Conservation (phyloP, 345 rosid genomes). For the Salix caprea region DNA sequence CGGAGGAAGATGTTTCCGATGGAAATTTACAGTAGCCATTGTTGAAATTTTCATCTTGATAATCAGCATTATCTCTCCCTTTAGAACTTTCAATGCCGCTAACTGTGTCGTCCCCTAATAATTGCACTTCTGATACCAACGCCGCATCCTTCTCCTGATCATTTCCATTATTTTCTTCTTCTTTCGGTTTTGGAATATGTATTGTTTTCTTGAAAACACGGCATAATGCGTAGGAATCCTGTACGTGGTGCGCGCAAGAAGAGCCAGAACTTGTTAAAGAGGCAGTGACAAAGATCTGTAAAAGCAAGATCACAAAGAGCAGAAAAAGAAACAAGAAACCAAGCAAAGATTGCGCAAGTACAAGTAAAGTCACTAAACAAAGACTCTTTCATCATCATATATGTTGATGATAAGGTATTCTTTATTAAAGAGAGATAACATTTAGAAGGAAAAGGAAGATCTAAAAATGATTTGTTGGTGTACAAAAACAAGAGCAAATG, state of each 20-base stretch:
- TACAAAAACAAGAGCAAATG: not conserved
- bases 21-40: conserved; percentile 24
- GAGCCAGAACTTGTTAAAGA: not conserved
- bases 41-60: conserved; percentile 27
- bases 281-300: conserved; percentile 3
- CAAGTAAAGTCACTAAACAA: conserved; percentile 30
- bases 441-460: conserved; percentile 6
- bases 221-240: conserved; percentile 76
- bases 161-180: conserved; percentile 2
- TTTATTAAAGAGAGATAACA: conserved; percentile 21
- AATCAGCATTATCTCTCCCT: conserved; percentile 15
- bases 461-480: not conserved
- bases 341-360: conserved; percentile 1
- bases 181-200: conserved; percentile 42
- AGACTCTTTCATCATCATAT: conserved; percentile 36
- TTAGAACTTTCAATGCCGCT: conserved; percentile 13
- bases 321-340: conserved; percentile 9
- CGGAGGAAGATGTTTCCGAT: conserved; percentile 43
- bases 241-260: not conserved
- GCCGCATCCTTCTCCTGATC: conserved; percentile 10
- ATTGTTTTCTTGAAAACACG: conserved; percentile 65
- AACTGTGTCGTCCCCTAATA: conserved; percentile 5
- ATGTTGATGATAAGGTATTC: conserved; percentile 15
- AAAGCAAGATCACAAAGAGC: conserved; percentile 18
- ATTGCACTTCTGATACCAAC: conserved; percentile 21